Percentiles rank a stretch among this genome's conserved stretches.
Evolutionary conservation across 139 green algal genomes (phyloP).

Genomic region (Chlorella vulgaris): DNA sequence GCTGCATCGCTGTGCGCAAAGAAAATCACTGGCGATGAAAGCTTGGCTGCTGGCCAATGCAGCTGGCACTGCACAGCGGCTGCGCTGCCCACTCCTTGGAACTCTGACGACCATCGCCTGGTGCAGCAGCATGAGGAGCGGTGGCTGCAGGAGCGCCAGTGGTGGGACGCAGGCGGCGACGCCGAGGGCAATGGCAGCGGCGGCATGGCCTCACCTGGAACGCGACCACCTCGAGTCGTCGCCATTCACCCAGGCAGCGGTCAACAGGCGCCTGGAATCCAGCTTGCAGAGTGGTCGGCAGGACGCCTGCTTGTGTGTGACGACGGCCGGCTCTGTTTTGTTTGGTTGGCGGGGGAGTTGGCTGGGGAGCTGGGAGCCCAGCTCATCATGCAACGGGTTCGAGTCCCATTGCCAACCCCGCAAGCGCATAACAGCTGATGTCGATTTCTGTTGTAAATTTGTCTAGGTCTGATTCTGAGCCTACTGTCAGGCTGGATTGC

Average conservation of each 20-base stretch:
- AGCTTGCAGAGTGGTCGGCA: conserved; percentile 8
- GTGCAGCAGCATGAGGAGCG: conserved; percentile 25
- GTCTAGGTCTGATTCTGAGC: too few relatives aligned
- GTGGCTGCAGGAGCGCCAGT: conserved; percentile 10
- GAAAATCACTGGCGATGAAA: conserved; percentile 12
- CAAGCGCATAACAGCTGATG: too few relatives aligned
- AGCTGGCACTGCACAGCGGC: conserved; percentile 1
- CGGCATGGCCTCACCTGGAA: neutral
- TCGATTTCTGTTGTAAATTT: too few relatives aligned
- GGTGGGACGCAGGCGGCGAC: neutral
- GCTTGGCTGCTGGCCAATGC: conserved; percentile 1
- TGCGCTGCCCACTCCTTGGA: neutral
- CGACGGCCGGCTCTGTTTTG: conserved; percentile 9
- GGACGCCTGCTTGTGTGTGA: conserved; percentile 27
- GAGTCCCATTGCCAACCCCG: too few relatives aligned
- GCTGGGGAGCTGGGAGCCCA: too few relatives aligned
- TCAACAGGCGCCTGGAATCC: conserved; percentile 13
- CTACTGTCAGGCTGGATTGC: too few relatives aligned
- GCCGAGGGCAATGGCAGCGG: neutral
- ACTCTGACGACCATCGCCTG: neutral
- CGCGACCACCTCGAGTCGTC: conserved; percentile 10
- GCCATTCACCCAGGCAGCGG: conserved; percentile 26
- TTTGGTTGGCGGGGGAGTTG: conserved; percentile 27
- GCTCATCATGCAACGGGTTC: too few relatives aligned
- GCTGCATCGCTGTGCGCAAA: neutral